A percentile compares a stretch with the other conserved stretches of the same genome.
These are phyloP conservation scores for Hordeum pubiflorum DNA, from an alignment of 202 grass and related monocot species.

Conservation along the genomic window DNA sequence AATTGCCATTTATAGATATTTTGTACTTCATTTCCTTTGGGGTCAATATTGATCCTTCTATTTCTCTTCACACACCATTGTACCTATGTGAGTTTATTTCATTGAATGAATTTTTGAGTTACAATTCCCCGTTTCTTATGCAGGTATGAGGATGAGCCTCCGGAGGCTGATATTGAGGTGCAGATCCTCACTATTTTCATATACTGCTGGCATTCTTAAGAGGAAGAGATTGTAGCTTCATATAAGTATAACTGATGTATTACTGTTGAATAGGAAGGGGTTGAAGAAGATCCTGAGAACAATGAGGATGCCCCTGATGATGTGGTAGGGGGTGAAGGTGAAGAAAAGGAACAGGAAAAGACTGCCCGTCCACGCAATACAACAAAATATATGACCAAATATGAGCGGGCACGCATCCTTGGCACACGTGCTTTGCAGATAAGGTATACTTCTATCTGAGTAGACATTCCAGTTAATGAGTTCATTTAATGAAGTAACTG, in stretches of 20 bases:
- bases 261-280: conserved; percentile 53
- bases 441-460: conserved; percentile 34
- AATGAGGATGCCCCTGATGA: conserved; percentile 68
- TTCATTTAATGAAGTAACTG: neutral
- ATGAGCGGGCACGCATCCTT: conserved; percentile 87
- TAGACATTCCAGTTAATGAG: neutral
- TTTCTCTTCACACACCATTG: neutral
- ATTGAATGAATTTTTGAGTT: neutral
- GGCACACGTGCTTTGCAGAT: conserved; percentile 86
- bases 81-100: neutral
- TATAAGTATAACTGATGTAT: neutral
- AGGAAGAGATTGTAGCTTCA: neutral
- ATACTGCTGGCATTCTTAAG: neutral
- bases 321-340: conserved; percentile 35
- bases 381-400: conserved; percentile 86
- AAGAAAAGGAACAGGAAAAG: conserved; percentile 60
- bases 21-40: neutral
- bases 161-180: conserved; percentile 74
- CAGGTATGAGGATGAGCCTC: conserved; percentile 81
- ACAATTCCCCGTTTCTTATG: conserved; percentile 1
- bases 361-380: conserved; percentile 46
- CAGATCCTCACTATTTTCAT: neutral
- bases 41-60: neutral
- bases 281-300: conserved; percentile 65
- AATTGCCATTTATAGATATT: neutral